Percentiles rank a stretch among this genome's conserved stretches.
Evolutionary conservation across 2,329 filamentous ascomycete species (phyloP).

Genomic region (Sarocladium strictum): DNA sequence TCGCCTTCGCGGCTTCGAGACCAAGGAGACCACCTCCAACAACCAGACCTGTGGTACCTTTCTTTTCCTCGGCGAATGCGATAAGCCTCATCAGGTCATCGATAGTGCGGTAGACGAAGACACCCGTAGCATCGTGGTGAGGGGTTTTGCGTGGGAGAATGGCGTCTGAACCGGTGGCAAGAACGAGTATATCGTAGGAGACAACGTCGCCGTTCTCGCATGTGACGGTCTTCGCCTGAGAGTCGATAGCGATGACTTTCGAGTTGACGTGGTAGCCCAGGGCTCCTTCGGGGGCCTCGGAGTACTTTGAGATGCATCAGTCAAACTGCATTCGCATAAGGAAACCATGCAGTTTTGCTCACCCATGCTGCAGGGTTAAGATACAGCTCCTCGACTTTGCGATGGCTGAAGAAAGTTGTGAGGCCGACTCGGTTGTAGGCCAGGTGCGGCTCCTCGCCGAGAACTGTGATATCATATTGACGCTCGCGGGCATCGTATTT

Average conservation of each 20-base stretch:
- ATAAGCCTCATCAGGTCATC: slow-evolving; percentile 75
- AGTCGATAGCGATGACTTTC: slow-evolving; percentile 57
- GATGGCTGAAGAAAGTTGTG: slow-evolving; percentile 83
- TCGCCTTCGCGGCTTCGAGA: slow-evolving; percentile 83
- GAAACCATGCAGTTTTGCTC: neutral
- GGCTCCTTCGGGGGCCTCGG: slow-evolving; percentile 57
- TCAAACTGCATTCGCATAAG: neutral
- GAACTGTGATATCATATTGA: slow-evolving; percentile 76
- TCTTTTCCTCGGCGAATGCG: slow-evolving; percentile 57
- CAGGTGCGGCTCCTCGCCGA: slow-evolving; percentile 81
- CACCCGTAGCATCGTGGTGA: slow-evolving; percentile 71
- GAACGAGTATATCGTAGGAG: slow-evolving; percentile 72
- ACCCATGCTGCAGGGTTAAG: slow-evolving; percentile 75
- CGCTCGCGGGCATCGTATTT: slow-evolving; percentile 72
- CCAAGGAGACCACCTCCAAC: slow-evolving; percentile 82
- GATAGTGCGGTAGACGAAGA: slow-evolving; percentile 87
- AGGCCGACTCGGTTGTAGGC: slow-evolving; percentile 89
- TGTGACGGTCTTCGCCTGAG: slow-evolving; percentile 57
- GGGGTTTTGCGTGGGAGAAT: slow-evolving; percentile 66
- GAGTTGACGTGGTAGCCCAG: slow-evolving; percentile 73
- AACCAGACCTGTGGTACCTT: slow-evolving; percentile 65
- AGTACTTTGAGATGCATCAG: slow-evolving; percentile 46
- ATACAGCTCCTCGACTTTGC: slow-evolving; percentile 81
- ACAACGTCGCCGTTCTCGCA: slow-evolving; percentile 66
- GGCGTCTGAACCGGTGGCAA: slow-evolving; percentile 84